These are phyloP conservation scores for Yamadazyma jaroonii DNA, from an alignment of 1,139 yeast species.

Conservation along the genomic window DNA sequence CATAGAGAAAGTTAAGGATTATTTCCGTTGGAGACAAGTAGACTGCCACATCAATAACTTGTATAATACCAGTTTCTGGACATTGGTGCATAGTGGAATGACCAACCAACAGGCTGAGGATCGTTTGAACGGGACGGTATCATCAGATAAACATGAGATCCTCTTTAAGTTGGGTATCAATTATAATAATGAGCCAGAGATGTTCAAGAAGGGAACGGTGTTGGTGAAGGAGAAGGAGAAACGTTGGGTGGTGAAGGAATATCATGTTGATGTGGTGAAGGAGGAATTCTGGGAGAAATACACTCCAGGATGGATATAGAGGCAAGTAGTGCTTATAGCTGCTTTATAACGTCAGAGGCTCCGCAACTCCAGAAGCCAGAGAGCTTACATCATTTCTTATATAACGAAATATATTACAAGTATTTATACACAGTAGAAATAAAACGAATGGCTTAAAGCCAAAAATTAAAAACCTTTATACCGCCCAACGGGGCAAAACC, in stretches of 20 bases:
- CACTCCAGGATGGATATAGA: too few relatives aligned
- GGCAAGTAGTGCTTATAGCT: too few relatives aligned
- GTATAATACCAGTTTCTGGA: slow-evolving; percentile 94
- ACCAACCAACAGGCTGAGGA: slow-evolving; percentile 79
- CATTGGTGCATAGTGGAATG: slow-evolving; percentile 61
- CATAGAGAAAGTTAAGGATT: slow-evolving; percentile 60
- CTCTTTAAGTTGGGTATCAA: slow-evolving; percentile 81
- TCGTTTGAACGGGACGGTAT: slow-evolving; percentile 65
- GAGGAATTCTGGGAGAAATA: slow-evolving; percentile 55
- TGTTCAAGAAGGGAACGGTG: slow-evolving; percentile 83
- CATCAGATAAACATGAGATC: slow-evolving; percentile 86
- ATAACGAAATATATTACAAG: too few relatives aligned
- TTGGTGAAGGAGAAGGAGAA: slow-evolving; percentile 46
- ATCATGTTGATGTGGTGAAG: slow-evolving; percentile 58
- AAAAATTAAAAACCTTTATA: too few relatives aligned
- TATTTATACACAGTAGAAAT: too few relatives aligned
- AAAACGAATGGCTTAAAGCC: too few relatives aligned
- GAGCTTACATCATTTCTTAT: too few relatives aligned
- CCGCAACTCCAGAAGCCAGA: too few relatives aligned
- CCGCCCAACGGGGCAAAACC: too few relatives aligned
- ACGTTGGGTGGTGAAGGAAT: slow-evolving; percentile 43
- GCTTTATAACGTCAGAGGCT: too few relatives aligned
- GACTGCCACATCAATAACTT: slow-evolving; percentile 95
- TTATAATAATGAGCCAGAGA: slow-evolving; percentile 86
- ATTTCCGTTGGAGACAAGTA: slow-evolving; percentile 92